Evolutionary conservation across 2,329 filamentous ascomycete species (phyloP).

Genomic region (Helminthosporium solani): DNA sequence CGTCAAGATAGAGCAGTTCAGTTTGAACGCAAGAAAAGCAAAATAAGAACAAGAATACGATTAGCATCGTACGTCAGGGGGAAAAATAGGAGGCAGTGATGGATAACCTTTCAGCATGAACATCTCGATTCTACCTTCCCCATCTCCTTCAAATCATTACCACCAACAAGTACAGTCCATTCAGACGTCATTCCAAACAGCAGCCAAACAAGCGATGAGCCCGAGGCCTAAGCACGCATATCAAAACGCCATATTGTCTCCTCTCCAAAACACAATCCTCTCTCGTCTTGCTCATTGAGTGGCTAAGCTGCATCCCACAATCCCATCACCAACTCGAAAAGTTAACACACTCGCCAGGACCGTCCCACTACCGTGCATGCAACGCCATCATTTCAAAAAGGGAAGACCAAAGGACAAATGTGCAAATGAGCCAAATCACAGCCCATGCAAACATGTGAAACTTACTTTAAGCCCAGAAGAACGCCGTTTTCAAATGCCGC

Average conservation of each 20-base stretch:
- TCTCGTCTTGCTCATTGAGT: neutral
- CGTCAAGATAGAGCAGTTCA: too few species aligned
- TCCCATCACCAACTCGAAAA: neutral
- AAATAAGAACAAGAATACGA: too few species aligned
- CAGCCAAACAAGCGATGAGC: neutral
- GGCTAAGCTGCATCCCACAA: neutral
- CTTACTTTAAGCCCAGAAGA: slow-evolving; percentile 15
- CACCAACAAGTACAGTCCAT: slow-evolving; percentile 13
- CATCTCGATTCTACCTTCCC: neutral
- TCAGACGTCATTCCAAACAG: neutral
- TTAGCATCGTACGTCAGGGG: neutral
- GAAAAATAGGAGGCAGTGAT: neutral
- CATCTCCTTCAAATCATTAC: slow-evolving; percentile 8
- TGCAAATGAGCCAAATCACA: slow-evolving; percentile 13
- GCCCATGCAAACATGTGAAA: slow-evolving; percentile 5
- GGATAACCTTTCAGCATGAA: neutral
- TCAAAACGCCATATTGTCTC: neutral
- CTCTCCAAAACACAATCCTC: neutral
- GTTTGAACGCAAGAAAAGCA: too few species aligned
- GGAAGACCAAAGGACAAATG: slow-evolving; percentile 4
- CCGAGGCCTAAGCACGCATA: neutral
- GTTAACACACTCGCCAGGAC: neutral
- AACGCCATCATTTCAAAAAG: neutral
- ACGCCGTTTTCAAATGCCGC: slow-evolving; percentile 28
- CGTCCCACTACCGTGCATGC: neutral